A percentile compares a stretch with the other conserved stretches of the same genome.
phyloP scores from a whole-genome alignment of 352 stramenopile species.

The Lagenidium sp. region DNA sequence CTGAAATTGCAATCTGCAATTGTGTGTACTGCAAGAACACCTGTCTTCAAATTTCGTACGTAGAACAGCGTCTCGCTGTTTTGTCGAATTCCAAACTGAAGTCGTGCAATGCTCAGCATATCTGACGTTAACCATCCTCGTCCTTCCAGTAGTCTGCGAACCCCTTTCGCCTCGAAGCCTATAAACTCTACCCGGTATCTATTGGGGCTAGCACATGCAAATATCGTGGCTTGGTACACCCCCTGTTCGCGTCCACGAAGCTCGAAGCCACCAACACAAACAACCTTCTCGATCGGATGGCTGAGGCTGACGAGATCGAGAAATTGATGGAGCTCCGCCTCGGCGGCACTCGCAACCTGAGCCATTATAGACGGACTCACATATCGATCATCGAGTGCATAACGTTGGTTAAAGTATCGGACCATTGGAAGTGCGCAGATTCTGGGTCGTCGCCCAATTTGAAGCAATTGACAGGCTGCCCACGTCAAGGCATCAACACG shows the following conservation, averaged over 20 bases:
- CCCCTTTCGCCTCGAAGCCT: background rate
- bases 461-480: constrained; percentile 2
- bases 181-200: constrained; percentile 6
- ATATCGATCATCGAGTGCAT: constrained; percentile 1
- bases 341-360: background rate
- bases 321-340: constrained; percentile 4
- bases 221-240: background rate
- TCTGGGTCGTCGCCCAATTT: background rate
- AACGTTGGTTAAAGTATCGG: constrained; percentile 3
- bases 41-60: too few relatives aligned
- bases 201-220: constrained; percentile 6
- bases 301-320: constrained; percentile 5
- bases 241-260: background rate
- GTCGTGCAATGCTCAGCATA: constrained; percentile 2
- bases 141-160: background rate
- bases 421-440: constrained; percentile 5
- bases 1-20: too few relatives aligned
- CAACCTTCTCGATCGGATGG: constrained; percentile 4
- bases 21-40: too few relatives aligned
- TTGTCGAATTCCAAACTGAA: constrained; percentile 6
- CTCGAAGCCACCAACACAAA: constrained; percentile 6
- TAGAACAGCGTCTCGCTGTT: constrained; percentile 1
- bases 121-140: constrained; percentile 8
- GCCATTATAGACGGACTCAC: constrained; percentile 1
- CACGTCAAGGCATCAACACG: constrained; percentile 6